Evolutionary conservation across 2,329 filamentous ascomycete genomes (phyloP).

Genomic region (Penicillium concentricum): DNA sequence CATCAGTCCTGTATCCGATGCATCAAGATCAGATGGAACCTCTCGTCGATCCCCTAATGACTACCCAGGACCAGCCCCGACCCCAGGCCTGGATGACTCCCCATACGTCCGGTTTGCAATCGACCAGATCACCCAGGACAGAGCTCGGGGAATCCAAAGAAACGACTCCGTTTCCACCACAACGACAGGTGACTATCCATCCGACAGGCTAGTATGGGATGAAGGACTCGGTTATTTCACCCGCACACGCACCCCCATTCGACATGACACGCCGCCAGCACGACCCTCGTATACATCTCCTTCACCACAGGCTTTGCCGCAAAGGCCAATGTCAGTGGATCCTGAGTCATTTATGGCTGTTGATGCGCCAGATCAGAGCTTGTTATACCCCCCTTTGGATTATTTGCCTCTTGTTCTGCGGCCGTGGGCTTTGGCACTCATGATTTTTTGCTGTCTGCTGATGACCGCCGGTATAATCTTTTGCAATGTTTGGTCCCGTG

Average conservation of each 20-base stretch:
- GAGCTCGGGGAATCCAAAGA: conserved; percentile 56
- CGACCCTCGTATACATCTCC: conserved; percentile 34
- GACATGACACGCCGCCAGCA: conserved; percentile 30
- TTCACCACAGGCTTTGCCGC: conserved; percentile 35
- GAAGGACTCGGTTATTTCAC: conserved; percentile 47
- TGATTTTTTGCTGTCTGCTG: conserved; percentile 62
- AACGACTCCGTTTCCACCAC: conserved; percentile 46
- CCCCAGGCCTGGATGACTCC: conserved; percentile 77
- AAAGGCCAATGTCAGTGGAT: conserved; percentile 28
- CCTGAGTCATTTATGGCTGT: conserved; percentile 51
- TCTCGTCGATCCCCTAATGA: conserved; percentile 28
- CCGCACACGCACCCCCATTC: conserved; percentile 31
- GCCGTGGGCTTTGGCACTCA: conserved; percentile 59
- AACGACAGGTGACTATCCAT: conserved; percentile 45
- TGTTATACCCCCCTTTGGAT: conserved; percentile 56
- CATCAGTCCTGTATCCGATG: conserved; percentile 24
- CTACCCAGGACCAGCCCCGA: conserved; percentile 50
- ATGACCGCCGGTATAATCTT: conserved; percentile 74
- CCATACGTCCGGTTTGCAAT: conserved; percentile 89
- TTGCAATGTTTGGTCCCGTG: conserved; percentile 66
- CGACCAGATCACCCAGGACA: conserved; percentile 76
- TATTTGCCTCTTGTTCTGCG: conserved; percentile 73
- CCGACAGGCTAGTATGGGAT: conserved; percentile 51
- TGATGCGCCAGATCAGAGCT: conserved; percentile 43
- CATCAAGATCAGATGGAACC: conserved; percentile 22